Conservation (phyloP, 2,329 filamentous ascomycete species). For the Pestalotiopsis sp. region DNA sequence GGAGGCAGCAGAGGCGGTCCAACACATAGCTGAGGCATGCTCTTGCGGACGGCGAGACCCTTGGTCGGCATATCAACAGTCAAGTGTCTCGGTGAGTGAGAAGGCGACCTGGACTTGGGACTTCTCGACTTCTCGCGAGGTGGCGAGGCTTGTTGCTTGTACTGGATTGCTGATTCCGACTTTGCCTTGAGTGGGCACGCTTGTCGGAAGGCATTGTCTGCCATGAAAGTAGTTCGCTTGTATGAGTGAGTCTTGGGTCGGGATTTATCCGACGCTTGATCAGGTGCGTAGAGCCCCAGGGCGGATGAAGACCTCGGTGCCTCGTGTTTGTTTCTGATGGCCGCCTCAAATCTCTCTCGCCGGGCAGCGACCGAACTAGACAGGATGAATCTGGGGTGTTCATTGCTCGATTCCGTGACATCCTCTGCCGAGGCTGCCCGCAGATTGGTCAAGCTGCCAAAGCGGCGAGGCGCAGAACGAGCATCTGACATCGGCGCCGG, state of each 20-base stretch:
- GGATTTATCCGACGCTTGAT: not conserved
- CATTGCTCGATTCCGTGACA: not conserved
- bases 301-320: slow-evolving; percentile 2
- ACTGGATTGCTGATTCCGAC: not conserved
- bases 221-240: slow-evolving; percentile 4
- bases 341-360: not conserved
- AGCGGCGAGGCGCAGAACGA: slow-evolving; percentile 5
- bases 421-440: not conserved
- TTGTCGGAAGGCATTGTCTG: slow-evolving; percentile 1
- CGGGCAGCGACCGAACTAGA: not conserved
- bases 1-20: slow-evolving; percentile 18
- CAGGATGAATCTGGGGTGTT: slow-evolving; percentile 3
- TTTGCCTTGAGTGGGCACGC: not conserved
- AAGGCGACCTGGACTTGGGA: slow-evolving; percentile 1
- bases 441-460: slow-evolving; percentile 13
- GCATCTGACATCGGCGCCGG: not conserved
- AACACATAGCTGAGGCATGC: slow-evolving; percentile 20
- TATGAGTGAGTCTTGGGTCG: not conserved
- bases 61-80: slow-evolving; percentile 9
- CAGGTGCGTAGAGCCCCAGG: not conserved
- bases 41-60: slow-evolving; percentile 13
- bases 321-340: not conserved
- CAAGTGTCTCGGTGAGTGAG: slow-evolving; percentile 4
- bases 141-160: not conserved
- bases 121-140: not conserved